Evolutionary conservation across 192 early-diverging fungal genomes (phyloP).

Genomic region (Backusella australiensis): DNA sequence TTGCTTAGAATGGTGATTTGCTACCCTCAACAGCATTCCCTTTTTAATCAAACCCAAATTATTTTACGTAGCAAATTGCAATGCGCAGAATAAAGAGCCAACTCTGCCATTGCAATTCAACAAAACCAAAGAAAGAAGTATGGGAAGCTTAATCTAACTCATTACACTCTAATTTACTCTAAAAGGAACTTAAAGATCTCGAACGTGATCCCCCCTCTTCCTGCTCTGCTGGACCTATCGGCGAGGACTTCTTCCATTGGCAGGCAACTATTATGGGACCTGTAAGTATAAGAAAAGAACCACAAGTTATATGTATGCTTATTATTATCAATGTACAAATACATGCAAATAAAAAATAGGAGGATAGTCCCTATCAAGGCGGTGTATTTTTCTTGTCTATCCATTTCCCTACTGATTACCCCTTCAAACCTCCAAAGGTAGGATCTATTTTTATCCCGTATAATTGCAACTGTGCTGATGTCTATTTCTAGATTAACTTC

Average conservation of each 20-base stretch:
- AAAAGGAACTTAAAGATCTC: slow-evolving; percentile 91
- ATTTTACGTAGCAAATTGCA: neutral
- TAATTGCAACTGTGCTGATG: neutral
- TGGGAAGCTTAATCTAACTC: neutral
- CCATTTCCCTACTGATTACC: slow-evolving; percentile 97
- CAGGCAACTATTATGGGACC: slow-evolving; percentile 99
- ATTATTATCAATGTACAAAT: neutral
- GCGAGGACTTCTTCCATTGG: slow-evolving; percentile 93
- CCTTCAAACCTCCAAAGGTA: slow-evolving; percentile 98
- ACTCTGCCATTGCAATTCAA: neutral
- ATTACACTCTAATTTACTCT: neutral
- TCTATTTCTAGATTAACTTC: slow-evolving; percentile 72
- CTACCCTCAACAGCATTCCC: neutral
- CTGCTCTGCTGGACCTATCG: slow-evolving; percentile 94
- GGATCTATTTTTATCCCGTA: neutral
- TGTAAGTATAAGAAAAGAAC: slow-evolving; percentile 46
- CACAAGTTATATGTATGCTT: neutral
- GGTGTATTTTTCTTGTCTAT: slow-evolving; percentile 98
- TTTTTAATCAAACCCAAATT: neutral
- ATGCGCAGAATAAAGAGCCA: neutral
- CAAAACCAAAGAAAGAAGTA: neutral
- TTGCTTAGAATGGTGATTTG: neutral
- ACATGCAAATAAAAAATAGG: slow-evolving; percentile 40
- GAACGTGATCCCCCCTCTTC: slow-evolving; percentile 96
- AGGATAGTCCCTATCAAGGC: slow-evolving; percentile 87